These are phyloP conservation scores for Geotrichum histeridarum DNA, from an alignment of 1,139 yeast species.

Conservation along the genomic window DNA sequence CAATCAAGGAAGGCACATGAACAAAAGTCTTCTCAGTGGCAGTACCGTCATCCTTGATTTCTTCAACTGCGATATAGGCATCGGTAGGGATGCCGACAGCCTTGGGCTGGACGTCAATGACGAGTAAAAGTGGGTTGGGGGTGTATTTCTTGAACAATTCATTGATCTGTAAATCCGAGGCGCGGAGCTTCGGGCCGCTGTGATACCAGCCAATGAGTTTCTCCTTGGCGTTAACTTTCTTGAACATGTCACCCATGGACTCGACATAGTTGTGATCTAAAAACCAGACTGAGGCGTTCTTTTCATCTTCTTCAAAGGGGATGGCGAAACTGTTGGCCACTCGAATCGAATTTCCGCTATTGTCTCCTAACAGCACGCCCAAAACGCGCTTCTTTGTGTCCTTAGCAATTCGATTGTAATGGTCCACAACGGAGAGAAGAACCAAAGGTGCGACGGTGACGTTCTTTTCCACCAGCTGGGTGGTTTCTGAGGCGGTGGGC, in stretches of 20 bases:
- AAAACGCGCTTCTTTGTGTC: constrained; percentile 76
- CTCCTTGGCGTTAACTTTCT: constrained; percentile 94
- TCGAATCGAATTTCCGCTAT: constrained; percentile 40
- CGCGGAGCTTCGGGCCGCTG: constrained; percentile 86
- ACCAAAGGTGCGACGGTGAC: constrained; percentile 96
- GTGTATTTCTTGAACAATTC: constrained; percentile 84
- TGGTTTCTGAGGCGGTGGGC: constrained; percentile 22
- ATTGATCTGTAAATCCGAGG: constrained; percentile 86
- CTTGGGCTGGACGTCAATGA: constrained; percentile 86
- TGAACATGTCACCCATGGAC: constrained; percentile 96
- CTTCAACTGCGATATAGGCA: constrained; percentile 91
- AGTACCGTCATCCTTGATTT: constrained; percentile 94
- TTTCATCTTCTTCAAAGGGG: constrained; percentile 96
- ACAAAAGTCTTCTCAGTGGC: constrained; percentile 88
- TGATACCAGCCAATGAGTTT: constrained; percentile 98
- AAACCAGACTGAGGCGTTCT: constrained; percentile 93
- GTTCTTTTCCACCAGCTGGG: constrained; percentile 42
- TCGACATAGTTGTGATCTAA: constrained; percentile 95
- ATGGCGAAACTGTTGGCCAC: constrained; percentile 52
- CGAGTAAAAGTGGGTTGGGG: constrained; percentile 73
- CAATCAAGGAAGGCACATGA: constrained; percentile 86
- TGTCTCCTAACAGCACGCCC: constrained; percentile 90
- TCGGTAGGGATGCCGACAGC: constrained; percentile 87
- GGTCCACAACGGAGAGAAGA: constrained; percentile 89
- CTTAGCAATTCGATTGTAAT: constrained; percentile 77